Percentiles rank a stretch among this genome's conserved stretches.
phyloP scores from a whole-genome alignment of 106 monocot species.

The Dendrobium huoshanense region DNA sequence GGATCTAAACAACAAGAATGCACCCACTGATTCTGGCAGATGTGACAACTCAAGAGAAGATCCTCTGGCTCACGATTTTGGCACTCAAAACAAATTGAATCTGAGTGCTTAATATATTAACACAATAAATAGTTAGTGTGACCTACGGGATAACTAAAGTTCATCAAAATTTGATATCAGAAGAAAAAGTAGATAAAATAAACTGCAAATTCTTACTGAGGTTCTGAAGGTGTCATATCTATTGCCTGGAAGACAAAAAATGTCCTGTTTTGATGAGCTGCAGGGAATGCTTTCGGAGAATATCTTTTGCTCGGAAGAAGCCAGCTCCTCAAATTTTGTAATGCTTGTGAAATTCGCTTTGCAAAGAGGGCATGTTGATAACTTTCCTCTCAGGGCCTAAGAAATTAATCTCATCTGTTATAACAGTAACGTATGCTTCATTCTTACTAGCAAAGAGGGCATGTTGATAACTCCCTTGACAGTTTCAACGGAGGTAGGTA shows the following conservation, averaged over 20 bases:
- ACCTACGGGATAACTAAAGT: neutral
- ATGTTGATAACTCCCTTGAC: neutral
- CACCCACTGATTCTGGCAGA: slow-evolving; percentile 57
- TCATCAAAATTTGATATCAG: neutral
- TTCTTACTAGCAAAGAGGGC: neutral
- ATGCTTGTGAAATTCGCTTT: slow-evolving; percentile 67
- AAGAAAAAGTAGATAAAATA: neutral
- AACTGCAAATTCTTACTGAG: slow-evolving; percentile 27
- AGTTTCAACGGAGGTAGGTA: neutral
- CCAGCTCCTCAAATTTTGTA: slow-evolving; percentile 49
- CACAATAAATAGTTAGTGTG: neutral
- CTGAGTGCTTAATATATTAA: slow-evolving; percentile 20
- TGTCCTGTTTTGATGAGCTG: slow-evolving; percentile 20
- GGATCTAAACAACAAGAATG: slow-evolving; percentile 94
- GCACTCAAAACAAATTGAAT: slow-evolving; percentile 53
- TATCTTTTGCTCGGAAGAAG: slow-evolving; percentile 77
- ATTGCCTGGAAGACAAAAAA: slow-evolving; percentile 13
- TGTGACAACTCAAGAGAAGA: slow-evolving; percentile 64
- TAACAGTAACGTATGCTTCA: neutral
- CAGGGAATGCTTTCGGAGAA: slow-evolving; percentile 86
- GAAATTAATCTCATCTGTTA: slow-evolving; percentile 9
- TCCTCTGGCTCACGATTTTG: slow-evolving; percentile 66
- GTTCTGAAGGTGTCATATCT: neutral
- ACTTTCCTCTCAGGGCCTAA: slow-evolving; percentile 54
- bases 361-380: slow-evolving; percentile 85